phyloP scores from a whole-genome alignment of 2,329 filamentous ascomycete species.

The Bipolaris zeicola region DNA sequence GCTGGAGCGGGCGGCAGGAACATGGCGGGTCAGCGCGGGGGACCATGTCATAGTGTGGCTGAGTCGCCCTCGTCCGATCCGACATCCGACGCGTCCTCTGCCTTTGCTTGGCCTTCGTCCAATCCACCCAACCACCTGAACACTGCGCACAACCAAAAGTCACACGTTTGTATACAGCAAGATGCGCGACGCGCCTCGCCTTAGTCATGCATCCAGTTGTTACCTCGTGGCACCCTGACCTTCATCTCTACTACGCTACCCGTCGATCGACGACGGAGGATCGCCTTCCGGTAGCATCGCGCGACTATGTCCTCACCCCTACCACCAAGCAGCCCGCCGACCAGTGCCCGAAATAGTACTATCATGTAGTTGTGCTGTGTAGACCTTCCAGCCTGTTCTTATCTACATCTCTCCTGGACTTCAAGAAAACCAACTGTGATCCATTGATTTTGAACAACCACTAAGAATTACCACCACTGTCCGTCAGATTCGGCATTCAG shows the following conservation, averaged over 20 bases:
- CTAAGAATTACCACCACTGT: neutral
- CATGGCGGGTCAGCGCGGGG: conserved; percentile 8
- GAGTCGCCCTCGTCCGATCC: conserved; percentile 2
- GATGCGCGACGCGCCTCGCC: neutral
- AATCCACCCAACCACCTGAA: too few species aligned
- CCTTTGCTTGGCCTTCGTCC: neutral
- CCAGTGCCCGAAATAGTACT: too few species aligned
- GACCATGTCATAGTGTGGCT: conserved; percentile 17
- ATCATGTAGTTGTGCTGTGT: too few species aligned
- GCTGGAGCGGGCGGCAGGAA: conserved; percentile 5
- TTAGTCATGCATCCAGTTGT: neutral
- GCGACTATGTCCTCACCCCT: neutral
- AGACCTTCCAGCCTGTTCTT: too few species aligned
- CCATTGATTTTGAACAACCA: neutral
- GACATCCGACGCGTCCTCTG: neutral
- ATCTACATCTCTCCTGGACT: neutral
- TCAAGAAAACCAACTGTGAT: neutral
- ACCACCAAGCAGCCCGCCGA: too few species aligned
- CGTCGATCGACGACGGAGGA: neutral
- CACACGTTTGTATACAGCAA: neutral
- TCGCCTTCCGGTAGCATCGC: neutral
- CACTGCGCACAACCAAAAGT: too few species aligned
- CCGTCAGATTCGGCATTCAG: neutral
- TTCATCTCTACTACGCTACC: neutral
- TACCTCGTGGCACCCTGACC: neutral